Base-by-base conservation (phyloP, 352 stramenopile species). In the Globisporangium nagaii region DNA sequence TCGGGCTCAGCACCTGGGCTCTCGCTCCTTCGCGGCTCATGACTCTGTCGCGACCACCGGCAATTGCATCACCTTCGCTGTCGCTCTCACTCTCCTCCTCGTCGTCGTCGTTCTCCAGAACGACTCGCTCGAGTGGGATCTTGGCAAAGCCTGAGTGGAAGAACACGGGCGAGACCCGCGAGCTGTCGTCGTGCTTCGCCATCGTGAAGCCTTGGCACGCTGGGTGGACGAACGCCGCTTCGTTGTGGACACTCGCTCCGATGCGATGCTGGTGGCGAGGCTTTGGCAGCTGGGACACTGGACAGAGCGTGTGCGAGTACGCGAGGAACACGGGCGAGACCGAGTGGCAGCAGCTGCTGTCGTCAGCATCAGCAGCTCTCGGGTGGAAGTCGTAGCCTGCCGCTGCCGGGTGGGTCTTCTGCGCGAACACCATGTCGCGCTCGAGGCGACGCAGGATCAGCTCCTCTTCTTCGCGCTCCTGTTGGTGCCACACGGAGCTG, bases 141-240 rank as follows among this genome's bases (percentile, higher is more conserved):
- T 93, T 93, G 15, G 52, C 28, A 58, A 88, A 90, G 4, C 47
- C 65, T 12, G 70, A 50, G 28, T 65, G 57, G 52, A 93, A 88
- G 55, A 93, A 90, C 9, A 88, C 63, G 3, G 83, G 83, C 10
- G 83, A 90, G 22, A 90, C 62, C 3, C 37, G 41, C 17, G 60
- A 44, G 12, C 64, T 60, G 24, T 88, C 70, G 30, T 79, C 53
- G 35, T 75, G 44, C 24, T 60, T 68, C 1, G 65, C 54, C 68
- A 90, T 75, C 30, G 60, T 46, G 62, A 81, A 86, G 20, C 70
- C 79, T 12, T 68, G 60, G 42, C 72, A 93, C 30, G 72, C 61
- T n/a, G 82, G 82, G 46, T 93, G 82, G 5, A 62, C 31, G 27
- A 69, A 66, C 20, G 68, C 51, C 6, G 63, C 65, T 58, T 77